These are phyloP conservation scores for Opeltia flavorubescens DNA, from an alignment of 495 filamentous ascomycete genomes.

Conservation along the genomic window DNA sequence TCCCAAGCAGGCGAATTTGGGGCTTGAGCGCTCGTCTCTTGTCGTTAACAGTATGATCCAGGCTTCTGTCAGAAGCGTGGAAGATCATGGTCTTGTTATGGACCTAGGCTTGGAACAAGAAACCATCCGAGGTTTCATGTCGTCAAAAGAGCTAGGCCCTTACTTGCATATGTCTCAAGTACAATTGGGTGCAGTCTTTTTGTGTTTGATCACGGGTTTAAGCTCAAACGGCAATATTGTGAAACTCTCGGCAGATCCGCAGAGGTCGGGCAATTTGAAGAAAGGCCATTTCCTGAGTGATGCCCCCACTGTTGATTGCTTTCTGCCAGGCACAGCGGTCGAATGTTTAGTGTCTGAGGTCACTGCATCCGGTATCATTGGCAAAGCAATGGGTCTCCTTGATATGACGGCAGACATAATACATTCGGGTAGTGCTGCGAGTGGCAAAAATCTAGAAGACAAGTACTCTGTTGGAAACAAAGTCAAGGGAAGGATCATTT, in stretches of 20 bases:
- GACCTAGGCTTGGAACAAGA: slow-evolving; percentile 63
- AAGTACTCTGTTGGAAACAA: slow-evolving; percentile 70
- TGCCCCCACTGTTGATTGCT: slow-evolving; percentile 78
- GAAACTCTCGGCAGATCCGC: slow-evolving; percentile 68
- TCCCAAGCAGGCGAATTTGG: slow-evolving; percentile 60
- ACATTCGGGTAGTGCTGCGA: slow-evolving; percentile 62
- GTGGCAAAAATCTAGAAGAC: slow-evolving; percentile 48
- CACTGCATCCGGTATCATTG: slow-evolving; percentile 42
- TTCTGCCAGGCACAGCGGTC: slow-evolving; percentile 77
- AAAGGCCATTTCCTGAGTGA: slow-evolving; percentile 51
- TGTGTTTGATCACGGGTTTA: slow-evolving; percentile 69
- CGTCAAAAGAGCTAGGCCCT: slow-evolving; percentile 65
- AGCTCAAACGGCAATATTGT: slow-evolving; percentile 66
- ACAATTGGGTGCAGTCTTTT: slow-evolving; percentile 66
- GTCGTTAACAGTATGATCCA: slow-evolving; percentile 63
- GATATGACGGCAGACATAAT: slow-evolving; percentile 81
- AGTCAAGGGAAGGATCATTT: slow-evolving; percentile 74
- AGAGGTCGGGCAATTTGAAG: slow-evolving; percentile 52
- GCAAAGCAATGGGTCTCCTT: slow-evolving; percentile 85
- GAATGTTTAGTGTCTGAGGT: slow-evolving; percentile 73
- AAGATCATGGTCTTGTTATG: slow-evolving; percentile 93
- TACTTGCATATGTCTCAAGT: slow-evolving; percentile 42
- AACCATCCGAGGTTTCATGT: slow-evolving; percentile 66
- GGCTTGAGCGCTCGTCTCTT: slow-evolving; percentile 53
- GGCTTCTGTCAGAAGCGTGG: slow-evolving; percentile 75